Evolutionary conservation across 306 rosid genomes (phyloP), one percentile per base, ranked within the genome.

Genomic region (Quercus suber): DNA sequence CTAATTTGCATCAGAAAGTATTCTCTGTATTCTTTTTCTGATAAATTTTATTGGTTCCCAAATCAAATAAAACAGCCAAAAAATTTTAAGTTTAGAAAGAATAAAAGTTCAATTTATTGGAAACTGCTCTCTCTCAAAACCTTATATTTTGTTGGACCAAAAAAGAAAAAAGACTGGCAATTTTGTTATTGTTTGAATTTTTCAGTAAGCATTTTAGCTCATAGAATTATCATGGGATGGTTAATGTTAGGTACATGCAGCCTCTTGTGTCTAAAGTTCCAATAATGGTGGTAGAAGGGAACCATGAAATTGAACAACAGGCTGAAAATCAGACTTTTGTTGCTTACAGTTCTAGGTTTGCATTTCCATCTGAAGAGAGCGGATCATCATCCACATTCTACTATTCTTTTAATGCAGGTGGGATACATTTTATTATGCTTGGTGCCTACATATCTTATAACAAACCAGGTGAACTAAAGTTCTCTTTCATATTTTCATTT

Each of bases 401-500:
- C 84, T 94, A 92, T 82, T 94, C 99, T 80, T 94, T 94, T 85
- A 89, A 87, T 80, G 94, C 95, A 17, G 99, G 99, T 13, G 99
- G 99, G 30, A 88, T 92, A 76, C 99, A 94, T 86, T 91, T 91
- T 73, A 56, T 92, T 63, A 94, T 92, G 97, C 95, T 94, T 0
- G 95, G 97, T 21, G 84, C 97, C 81, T 91, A 91, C 87, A 63
- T 79, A 78, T 55, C 86, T 0, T 91, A 89, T 73, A 41, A 85
- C 68, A 85, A 73, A 86, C 86, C 97, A 80, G 89, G 98, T 94
- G 65, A 82, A 68, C 58, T 67, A 71, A 52, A n/a, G 31, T 15
- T 37, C 35, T 25, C 75, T 85, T 81, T 56, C 73, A 8, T 35
- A 35, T 20, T 75, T 58, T 17, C 23, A 45, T 3, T 23, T 5